These are phyloP conservation scores for Beauveria sp. DNA, from an alignment of 2,329 filamentous ascomycete genomes.

Conservation along the genomic window DNA sequence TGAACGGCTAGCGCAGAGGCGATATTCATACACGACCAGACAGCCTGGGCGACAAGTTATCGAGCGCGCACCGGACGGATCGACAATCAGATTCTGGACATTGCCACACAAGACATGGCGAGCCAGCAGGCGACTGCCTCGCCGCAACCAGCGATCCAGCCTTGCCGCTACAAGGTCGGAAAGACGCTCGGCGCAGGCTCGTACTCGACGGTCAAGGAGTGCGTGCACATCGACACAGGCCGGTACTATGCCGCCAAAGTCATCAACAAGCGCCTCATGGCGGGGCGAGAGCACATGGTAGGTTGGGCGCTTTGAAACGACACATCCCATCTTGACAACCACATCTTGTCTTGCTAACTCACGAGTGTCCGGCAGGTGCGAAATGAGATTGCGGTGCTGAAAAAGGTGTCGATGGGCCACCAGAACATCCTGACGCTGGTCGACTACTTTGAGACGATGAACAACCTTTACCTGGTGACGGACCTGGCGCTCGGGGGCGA, in stretches of 20 bases:
- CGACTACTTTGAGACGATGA: slow-evolving; percentile 99
- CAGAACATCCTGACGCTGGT: slow-evolving; percentile 96
- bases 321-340: not conserved
- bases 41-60: not conserved
- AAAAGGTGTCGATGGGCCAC: slow-evolving; percentile 97
- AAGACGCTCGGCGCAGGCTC: slow-evolving; percentile 95
- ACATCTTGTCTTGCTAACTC: not conserved
- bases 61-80: not conserved
- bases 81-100: not conserved
- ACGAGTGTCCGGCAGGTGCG: slow-evolving; percentile 54
- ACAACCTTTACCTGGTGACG: slow-evolving; percentile 96
- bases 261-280: slow-evolving; percentile 98
- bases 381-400: slow-evolving; percentile 96
- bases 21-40: not conserved
- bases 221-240: slow-evolving; percentile 95
- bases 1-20: not conserved
- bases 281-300: slow-evolving; percentile 96
- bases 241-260: slow-evolving; percentile 98
- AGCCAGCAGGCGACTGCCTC: slow-evolving; percentile 19
- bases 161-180: slow-evolving; percentile 96
- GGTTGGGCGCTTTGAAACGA: slow-evolving; percentile 15
- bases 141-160: slow-evolving; percentile 64
- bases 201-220: slow-evolving; percentile 98
- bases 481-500: slow-evolving; percentile 94
- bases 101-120: slow-evolving; percentile 15